Evolutionary conservation across 192 early-diverging fungal species (phyloP).

Genomic region (Mortierella antarctica): DNA sequence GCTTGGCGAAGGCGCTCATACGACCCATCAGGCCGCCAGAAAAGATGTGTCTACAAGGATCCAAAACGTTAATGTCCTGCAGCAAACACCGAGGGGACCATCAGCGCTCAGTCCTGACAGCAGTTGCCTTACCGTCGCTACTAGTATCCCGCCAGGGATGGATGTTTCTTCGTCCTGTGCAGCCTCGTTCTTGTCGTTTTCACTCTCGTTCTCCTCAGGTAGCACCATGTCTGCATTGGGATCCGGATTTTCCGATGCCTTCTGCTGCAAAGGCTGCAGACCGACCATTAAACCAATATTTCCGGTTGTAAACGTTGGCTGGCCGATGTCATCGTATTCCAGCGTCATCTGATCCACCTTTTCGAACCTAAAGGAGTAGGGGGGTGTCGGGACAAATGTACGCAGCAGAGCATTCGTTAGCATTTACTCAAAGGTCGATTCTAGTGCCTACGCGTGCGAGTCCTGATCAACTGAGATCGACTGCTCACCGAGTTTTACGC

Average conservation of each 20-base stretch:
- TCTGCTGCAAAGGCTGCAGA: constrained; percentile 23
- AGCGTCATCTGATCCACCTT: constrained; percentile 34
- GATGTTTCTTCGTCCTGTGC: background rate
- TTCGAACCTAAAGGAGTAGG: constrained; percentile 19
- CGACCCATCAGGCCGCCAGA: constrained; percentile 53
- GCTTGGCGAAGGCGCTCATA: constrained; percentile 53
- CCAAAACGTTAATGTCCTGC: background rate
- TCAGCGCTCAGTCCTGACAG: background rate
- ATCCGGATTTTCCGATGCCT: constrained; percentile 28
- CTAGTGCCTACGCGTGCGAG: background rate
- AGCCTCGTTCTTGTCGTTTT: background rate
- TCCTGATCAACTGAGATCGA: background rate
- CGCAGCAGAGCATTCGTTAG: too few species aligned
- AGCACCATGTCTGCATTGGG: constrained; percentile 51
- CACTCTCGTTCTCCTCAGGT: constrained; percentile 21
- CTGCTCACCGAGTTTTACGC: constrained; percentile 28
- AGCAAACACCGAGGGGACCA: background rate
- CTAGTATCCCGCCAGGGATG: constrained; percentile 36
- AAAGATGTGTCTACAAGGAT: constrained; percentile 42
- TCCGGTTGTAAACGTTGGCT: constrained; percentile 46
- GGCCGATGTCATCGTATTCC: constrained; percentile 46
- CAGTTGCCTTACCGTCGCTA: constrained; percentile 30
- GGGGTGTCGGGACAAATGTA: background rate
- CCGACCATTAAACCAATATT: constrained; percentile 49
- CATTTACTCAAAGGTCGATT: background rate